These are phyloP conservation scores for Metarhizium robertsii DNA, from an alignment of 2,329 filamentous ascomycete genomes.

Conservation along the genomic window DNA sequence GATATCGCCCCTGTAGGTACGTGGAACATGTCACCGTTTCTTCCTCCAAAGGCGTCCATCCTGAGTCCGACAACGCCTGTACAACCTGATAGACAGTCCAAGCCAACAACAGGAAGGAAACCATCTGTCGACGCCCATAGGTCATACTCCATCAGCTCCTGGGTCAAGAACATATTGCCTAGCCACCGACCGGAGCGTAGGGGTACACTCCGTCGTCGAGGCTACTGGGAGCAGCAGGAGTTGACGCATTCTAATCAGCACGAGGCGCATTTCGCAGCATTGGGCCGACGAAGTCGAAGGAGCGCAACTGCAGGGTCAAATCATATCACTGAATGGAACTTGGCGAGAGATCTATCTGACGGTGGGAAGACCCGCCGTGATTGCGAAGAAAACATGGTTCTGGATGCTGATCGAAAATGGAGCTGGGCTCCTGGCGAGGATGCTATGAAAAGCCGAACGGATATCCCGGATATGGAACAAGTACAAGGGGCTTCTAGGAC, in stretches of 20 bases:
- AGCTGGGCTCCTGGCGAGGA: conserved; percentile 9
- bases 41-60: conserved; percentile 10
- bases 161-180: conserved; percentile 37
- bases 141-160: conserved; percentile 24
- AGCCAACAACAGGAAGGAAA: not conserved
- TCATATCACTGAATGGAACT: conserved; percentile 26
- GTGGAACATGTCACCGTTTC: conserved; percentile 13
- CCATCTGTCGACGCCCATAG: conserved; percentile 2
- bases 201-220: conserved; percentile 30
- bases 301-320: conserved; percentile 19
- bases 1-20: not conserved
- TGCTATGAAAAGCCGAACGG: conserved; percentile 5
- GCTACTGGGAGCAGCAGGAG: conserved; percentile 18
- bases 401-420: conserved; percentile 8
- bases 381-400: not conserved
- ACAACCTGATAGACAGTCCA: not conserved
- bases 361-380: not conserved
- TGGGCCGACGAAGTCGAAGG: conserved; percentile 9
- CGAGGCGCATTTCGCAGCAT: conserved; percentile 6
- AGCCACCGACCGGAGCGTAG: conserved; percentile 40
- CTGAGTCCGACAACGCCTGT: conserved; percentile 8
- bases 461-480: not conserved
- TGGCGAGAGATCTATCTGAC: conserved; percentile 18
- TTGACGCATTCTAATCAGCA: not conserved
- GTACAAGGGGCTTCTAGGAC: not conserved